Evolutionary conservation across 768 basidiomycete genomes (phyloP).

Genomic region (Tulasnella sp.): DNA sequence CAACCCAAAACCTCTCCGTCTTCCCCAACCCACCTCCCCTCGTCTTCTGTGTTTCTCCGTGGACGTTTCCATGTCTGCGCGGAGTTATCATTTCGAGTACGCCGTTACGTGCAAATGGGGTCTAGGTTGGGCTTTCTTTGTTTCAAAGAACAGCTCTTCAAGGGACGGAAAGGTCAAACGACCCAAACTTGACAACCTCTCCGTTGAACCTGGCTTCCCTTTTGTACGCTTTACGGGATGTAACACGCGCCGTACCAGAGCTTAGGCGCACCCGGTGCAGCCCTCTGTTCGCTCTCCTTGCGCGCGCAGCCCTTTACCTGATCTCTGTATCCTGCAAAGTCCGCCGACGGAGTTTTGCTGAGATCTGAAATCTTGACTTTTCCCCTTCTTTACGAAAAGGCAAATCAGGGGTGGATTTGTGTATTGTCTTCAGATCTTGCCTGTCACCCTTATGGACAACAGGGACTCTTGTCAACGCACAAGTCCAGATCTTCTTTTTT

Average conservation of each 20-base stretch:
- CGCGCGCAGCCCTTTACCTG: neutral
- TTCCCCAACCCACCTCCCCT: neutral
- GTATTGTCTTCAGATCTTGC: neutral
- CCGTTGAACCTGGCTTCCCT: neutral
- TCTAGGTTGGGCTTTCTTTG: neutral
- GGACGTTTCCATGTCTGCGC: neutral
- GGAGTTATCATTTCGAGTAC: neutral
- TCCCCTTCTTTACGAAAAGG: neutral
- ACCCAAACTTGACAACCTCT: neutral
- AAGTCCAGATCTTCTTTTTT: neutral
- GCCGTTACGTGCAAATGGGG: neutral
- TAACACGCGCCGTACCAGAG: too few relatives aligned
- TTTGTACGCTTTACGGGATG: neutral
- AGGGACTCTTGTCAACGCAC: neutral
- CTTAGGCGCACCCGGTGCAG: too few relatives aligned
- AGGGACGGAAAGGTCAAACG: neutral
- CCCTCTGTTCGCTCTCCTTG: too few relatives aligned
- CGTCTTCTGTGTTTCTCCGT: neutral
- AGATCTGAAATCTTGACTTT: constrained; percentile 1
- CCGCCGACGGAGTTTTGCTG: neutral
- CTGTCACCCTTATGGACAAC: neutral
- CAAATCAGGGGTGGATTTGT: neutral
- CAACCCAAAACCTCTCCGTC: neutral
- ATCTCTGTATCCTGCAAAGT: neutral
- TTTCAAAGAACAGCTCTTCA: neutral